Evolutionary conservation across 768 basidiomycete species (phyloP).

Genomic region (Crucibulum laeve): DNA sequence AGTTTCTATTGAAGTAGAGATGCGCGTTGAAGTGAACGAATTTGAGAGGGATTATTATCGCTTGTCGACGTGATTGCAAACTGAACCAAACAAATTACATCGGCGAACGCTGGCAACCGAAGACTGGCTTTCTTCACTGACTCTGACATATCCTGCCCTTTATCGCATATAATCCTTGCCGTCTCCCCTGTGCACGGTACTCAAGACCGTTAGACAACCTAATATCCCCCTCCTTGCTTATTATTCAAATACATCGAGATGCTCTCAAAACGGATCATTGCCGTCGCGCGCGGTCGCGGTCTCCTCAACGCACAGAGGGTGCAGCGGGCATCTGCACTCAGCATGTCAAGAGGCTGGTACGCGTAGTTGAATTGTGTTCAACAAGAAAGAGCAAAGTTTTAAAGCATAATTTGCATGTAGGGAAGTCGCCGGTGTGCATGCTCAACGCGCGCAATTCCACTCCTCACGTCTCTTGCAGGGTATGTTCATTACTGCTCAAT

Average conservation of each 20-base stretch:
- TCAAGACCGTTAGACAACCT: too few species aligned
- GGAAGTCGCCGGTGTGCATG: slow-evolving; percentile 40
- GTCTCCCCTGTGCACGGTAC: not conserved
- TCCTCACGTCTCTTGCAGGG: slow-evolving; percentile 68
- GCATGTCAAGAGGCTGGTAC: slow-evolving; percentile 46
- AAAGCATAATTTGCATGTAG: slow-evolving; percentile 20
- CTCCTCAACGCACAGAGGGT: slow-evolving; percentile 33
- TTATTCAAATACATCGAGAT: slow-evolving; percentile 25
- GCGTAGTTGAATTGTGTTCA: slow-evolving; percentile 11
- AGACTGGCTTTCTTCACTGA: not conserved
- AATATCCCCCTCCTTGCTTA: slow-evolving; percentile 2
- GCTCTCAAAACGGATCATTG: slow-evolving; percentile 69
- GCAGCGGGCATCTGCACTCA: slow-evolving; percentile 22
- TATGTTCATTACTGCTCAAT: slow-evolving; percentile 23
- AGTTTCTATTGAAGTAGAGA: not conserved
- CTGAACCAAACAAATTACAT: slow-evolving; percentile 17
- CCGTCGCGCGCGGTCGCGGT: slow-evolving; percentile 58
- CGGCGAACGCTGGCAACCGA: slow-evolving; percentile 7
- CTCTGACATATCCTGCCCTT: not conserved
- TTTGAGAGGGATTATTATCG: slow-evolving; percentile 8
- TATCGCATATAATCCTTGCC: not conserved
- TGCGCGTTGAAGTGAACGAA: slow-evolving; percentile 7
- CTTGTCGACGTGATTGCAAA: slow-evolving; percentile 6
- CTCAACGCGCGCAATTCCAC: slow-evolving; percentile 61
- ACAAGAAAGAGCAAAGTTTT: slow-evolving; percentile 9